Conservation (phyloP, 805 yeast species). For the Suhomyces canberraensis region DNA sequence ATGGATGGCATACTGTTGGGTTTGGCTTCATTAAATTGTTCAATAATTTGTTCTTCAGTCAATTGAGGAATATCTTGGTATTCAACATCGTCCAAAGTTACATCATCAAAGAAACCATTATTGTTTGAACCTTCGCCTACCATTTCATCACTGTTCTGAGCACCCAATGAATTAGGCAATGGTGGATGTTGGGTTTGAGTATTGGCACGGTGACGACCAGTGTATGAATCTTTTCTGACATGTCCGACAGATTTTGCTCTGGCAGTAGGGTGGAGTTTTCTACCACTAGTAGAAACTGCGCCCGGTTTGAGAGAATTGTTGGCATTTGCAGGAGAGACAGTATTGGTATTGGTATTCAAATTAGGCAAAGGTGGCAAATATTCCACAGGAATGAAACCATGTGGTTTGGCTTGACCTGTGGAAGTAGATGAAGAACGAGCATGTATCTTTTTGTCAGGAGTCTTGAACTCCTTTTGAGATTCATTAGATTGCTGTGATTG, state of each 20-base stretch:
- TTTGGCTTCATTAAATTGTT: slow-evolving; percentile 51
- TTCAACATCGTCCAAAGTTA: slow-evolving; percentile 40
- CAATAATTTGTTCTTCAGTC: slow-evolving; percentile 40
- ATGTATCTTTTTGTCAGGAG: slow-evolving; percentile 9
- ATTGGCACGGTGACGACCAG: slow-evolving; percentile 10
- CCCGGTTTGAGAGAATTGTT: slow-evolving; percentile 6
- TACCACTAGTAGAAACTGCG: slow-evolving; percentile 12
- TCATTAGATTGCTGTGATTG: slow-evolving; percentile 2
- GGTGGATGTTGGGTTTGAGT: slow-evolving; percentile 35
- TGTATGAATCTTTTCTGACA: slow-evolving; percentile 58
- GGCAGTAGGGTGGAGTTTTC: slow-evolving; percentile 71
- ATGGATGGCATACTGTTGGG: slow-evolving; percentile 89
- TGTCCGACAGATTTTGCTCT: slow-evolving; percentile 81
- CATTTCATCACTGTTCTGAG: slow-evolving; percentile 45
- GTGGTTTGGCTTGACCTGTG: slow-evolving; percentile 20
- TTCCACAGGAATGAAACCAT: slow-evolving; percentile 42
- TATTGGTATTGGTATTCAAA: slow-evolving; percentile 17
- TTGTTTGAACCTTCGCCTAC: slow-evolving; percentile 15
- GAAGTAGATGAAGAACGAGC: slow-evolving; percentile 21
- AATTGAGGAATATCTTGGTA: slow-evolving; percentile 32
- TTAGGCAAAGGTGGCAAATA: slow-evolving; percentile 45
- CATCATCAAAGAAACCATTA: slow-evolving; percentile 60
- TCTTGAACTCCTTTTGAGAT: neutral
- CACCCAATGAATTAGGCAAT: slow-evolving; percentile 39
- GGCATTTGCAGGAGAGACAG: neutral